phyloP scores from a whole-genome alignment of 495 filamentous ascomycete genomes.

The Aspergillus nidulans region DNA sequence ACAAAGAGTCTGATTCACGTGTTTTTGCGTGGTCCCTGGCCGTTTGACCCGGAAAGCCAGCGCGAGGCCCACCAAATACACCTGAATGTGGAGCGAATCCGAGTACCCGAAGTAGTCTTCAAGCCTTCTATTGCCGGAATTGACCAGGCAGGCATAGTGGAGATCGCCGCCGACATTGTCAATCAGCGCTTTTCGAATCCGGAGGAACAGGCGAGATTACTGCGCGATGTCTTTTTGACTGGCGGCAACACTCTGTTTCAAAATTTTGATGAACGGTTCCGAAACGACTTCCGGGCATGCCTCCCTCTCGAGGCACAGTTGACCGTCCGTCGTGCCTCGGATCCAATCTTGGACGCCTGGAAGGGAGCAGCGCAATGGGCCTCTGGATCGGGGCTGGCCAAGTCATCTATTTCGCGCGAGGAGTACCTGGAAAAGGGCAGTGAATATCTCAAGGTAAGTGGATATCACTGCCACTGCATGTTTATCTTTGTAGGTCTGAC shows the following conservation, averaged over 20 bases:
- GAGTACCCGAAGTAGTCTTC: constrained; percentile 93
- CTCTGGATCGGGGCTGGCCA: constrained; percentile 29
- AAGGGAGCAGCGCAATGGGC: constrained; percentile 84
- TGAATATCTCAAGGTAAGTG: constrained; percentile 75
- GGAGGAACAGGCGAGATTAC: constrained; percentile 55
- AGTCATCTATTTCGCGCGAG: constrained; percentile 56
- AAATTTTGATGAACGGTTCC: constrained; percentile 80
- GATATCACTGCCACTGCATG: background rate
- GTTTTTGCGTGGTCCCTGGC: constrained; percentile 80
- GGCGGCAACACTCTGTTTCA: constrained; percentile 87
- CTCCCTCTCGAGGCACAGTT: constrained; percentile 66
- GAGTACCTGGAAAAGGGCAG: constrained; percentile 82
- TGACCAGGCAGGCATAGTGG: constrained; percentile 88
- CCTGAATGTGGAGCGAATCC: constrained; percentile 93
- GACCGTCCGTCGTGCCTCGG: constrained; percentile 60
- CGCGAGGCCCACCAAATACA: constrained; percentile 84
- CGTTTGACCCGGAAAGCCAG: constrained; percentile 76
- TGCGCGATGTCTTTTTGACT: constrained; percentile 87
- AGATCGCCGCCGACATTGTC: constrained; percentile 82
- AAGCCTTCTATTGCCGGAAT: constrained; percentile 92
- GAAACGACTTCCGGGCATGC: constrained; percentile 63
- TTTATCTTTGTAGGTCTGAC: constrained; percentile 4
- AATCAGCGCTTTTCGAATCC: constrained; percentile 65
- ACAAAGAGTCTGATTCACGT: constrained; percentile 83
- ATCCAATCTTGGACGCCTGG: constrained; percentile 85